Evolutionary conservation across 2,329 filamentous ascomycete genomes (phyloP).

Genomic region (Alternaria burnsii): DNA sequence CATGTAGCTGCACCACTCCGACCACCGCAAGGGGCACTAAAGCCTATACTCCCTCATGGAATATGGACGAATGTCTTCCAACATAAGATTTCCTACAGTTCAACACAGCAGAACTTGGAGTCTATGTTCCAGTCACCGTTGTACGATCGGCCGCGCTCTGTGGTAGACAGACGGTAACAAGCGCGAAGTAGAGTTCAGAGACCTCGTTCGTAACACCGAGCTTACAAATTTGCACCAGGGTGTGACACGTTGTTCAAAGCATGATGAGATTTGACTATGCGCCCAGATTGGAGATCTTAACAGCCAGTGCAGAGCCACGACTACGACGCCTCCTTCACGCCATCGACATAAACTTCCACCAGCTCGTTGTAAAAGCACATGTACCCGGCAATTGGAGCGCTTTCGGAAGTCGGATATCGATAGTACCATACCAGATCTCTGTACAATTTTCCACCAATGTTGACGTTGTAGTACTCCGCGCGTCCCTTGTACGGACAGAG

Average conservation of each 20-base stretch:
- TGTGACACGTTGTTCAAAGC: neutral
- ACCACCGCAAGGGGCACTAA: neutral
- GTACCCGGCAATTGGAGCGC: conserved; percentile 62
- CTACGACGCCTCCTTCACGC: conserved; percentile 49
- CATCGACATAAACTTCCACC: conserved; percentile 69
- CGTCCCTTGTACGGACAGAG: conserved; percentile 73
- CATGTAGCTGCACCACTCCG: neutral
- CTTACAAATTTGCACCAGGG: neutral
- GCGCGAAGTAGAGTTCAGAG: neutral
- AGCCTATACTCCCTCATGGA: neutral
- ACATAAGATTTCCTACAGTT: neutral
- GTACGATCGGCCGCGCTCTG: neutral
- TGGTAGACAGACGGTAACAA: neutral
- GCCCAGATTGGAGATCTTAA: neutral
- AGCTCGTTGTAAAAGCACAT: conserved; percentile 75
- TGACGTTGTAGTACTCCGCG: conserved; percentile 68
- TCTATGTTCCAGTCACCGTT: neutral
- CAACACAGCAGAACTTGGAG: neutral
- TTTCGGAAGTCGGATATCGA: conserved; percentile 64
- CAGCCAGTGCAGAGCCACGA: neutral
- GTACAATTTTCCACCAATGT: conserved; percentile 55
- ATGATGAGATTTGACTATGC: neutral
- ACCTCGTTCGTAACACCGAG: neutral
- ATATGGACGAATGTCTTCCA: neutral
- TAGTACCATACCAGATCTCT: conserved; percentile 72